Evolutionary conservation across 495 filamentous ascomycete species (phyloP).

Genomic region (Cercophora scortea): DNA sequence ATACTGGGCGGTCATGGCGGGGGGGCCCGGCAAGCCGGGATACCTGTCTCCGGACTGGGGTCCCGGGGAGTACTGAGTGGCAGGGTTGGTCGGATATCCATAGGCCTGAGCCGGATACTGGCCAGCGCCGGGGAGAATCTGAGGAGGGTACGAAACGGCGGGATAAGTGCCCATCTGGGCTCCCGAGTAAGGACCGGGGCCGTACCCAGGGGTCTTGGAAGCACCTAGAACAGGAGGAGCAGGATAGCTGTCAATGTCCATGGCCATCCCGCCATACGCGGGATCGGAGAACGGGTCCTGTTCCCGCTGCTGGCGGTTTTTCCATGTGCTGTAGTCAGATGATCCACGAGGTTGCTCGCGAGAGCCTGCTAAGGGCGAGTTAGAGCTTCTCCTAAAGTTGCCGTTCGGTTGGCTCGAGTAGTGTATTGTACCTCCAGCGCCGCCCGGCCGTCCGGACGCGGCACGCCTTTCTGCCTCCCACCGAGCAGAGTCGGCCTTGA

Average conservation of each 20-base stretch:
- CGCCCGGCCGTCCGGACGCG: conserved; percentile 35
- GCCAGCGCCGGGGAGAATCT: conserved; percentile 6
- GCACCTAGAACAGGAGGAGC: neutral
- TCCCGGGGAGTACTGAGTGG: conserved; percentile 20
- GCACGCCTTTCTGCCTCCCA: conserved; percentile 68
- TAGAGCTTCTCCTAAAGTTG: conserved; percentile 47
- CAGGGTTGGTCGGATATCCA: conserved; percentile 14
- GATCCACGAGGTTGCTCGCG: conserved; percentile 21
- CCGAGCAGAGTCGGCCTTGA: conserved; percentile 71
- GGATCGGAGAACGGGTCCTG: conserved; percentile 8
- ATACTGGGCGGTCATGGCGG: conserved; percentile 10
- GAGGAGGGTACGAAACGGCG: conserved; percentile 15
- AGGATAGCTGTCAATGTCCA: conserved; percentile 22
- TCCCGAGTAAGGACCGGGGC: conserved; percentile 11
- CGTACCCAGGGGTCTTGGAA: conserved; percentile 6
- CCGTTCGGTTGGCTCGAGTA: conserved; percentile 42
- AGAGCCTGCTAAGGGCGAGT: conserved; percentile 42
- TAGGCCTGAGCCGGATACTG: conserved; percentile 12
- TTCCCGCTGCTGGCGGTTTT: conserved; percentile 17
- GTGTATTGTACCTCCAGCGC: conserved; percentile 49
- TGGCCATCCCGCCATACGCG: conserved; percentile 11
- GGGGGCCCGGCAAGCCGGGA: conserved; percentile 13
- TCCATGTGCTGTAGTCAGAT: conserved; percentile 25
- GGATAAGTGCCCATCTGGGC: conserved; percentile 10
- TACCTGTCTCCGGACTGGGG: conserved; percentile 23